Conservation (phyloP, 257 asterid species). For the Fraxinus excelsior region DNA sequence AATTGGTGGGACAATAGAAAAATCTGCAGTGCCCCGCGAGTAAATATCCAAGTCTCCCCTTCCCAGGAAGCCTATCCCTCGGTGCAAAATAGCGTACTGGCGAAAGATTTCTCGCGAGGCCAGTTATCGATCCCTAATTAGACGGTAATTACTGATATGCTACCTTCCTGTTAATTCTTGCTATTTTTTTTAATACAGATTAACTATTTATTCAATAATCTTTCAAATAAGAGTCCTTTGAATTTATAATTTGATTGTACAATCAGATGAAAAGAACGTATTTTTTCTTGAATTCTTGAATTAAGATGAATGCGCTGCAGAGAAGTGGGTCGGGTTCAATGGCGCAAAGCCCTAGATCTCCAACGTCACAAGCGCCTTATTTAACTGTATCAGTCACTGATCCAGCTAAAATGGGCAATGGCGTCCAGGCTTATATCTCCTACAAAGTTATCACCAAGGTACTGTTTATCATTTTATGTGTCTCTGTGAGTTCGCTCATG, state of each 20-base stretch:
- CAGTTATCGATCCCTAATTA: not conserved
- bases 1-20: not conserved
- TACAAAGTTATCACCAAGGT: conserved; percentile 98
- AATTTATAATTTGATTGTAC: not conserved
- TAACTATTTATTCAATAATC: not conserved
- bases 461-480: conserved; percentile 5
- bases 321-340: conserved; percentile 68
- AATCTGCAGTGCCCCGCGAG: not conserved
- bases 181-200: not conserved
- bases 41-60: not conserved
- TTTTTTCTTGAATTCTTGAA: conserved; percentile 13
- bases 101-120: not conserved
- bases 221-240: not conserved
- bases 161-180: not conserved
- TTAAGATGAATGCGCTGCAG: conserved; percentile 55
- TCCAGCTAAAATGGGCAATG: conserved; percentile 99
- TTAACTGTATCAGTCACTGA: conserved; percentile 82
- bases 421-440: conserved; percentile 98
- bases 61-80: not conserved
- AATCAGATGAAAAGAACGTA: not conserved
- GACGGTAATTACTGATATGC: not conserved
- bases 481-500: not conserved
- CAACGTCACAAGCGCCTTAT: conserved; percentile 67
- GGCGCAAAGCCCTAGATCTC: conserved; percentile 89
- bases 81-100: not conserved